Base-by-base conservation (phyloP, 129 eudicot species). In the Flaveria bidentis region DNA sequence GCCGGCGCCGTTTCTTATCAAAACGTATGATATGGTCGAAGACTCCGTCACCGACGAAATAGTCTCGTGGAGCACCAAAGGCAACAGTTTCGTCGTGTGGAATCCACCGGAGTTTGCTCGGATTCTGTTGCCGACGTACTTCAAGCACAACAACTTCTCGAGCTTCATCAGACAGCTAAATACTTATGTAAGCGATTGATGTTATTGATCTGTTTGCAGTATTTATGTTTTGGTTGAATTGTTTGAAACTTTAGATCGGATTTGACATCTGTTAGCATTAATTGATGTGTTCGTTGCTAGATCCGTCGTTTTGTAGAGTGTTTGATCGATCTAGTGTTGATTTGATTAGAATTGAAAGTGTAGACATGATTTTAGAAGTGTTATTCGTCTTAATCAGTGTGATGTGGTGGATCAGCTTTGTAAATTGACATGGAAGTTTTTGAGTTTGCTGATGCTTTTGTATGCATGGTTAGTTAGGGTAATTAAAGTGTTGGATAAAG, bases 101-200 rank as follows among this genome's bases (percentile, higher is more conserved):
- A 84, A 90, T 49, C 96, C 96, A 8, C 96, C 96, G 3, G 96
- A 90, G 61, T 90, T 90, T 64, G 86, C 93, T 45, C 87, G 96
- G 2, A 7, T 86, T 26, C 74, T 90, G 50, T 85, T 90, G 11
- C 96, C 96, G 0, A 82, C 89, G 16, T 90, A 88, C 67, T 90
- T 90, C 61, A 90, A 90, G 83, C 96, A 90, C 79, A 90, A 81
- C 50, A 90, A 90, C 67, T 90, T 90, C 77, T 90, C 96, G 30
- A 90, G 96, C 90, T 90, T 90, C 84, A 90, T 90, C 75, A 83
- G 96, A 42, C 96, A 90, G 78, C 93, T 90, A 57, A 90, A 90
- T 75, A 90, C 96, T 17, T 90, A 90, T 73, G 96, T 90, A 82
- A 50, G 82, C 5, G 56, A 60, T 61, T 36, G 41, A 3, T 36